Conservation (phyloP, 1,284 basidiomycete species). For the Cryptococcus wingfieldii region DNA sequence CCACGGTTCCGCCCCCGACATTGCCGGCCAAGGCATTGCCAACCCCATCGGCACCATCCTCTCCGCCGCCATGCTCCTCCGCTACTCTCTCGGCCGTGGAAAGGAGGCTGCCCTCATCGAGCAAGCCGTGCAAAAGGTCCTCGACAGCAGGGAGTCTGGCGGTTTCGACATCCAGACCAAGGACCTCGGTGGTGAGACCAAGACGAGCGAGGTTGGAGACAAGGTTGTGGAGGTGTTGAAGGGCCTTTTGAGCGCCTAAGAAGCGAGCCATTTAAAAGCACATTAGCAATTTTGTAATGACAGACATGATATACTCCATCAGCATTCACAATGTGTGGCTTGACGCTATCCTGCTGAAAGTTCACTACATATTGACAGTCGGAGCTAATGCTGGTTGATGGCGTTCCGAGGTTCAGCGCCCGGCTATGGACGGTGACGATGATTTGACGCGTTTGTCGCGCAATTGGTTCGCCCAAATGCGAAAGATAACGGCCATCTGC, state of each 20-base stretch:
- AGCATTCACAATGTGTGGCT: too few relatives aligned
- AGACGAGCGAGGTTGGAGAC: constrained; percentile 78
- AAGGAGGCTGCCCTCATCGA: constrained; percentile 81
- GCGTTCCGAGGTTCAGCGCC: too few relatives aligned
- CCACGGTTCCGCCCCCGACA: constrained; percentile 79
- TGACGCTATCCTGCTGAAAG: too few relatives aligned
- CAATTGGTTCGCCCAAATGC: too few relatives aligned
- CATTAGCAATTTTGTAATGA: neutral
- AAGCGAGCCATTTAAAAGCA: neutral
- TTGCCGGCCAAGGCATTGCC: constrained; percentile 89
- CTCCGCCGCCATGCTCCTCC: constrained; percentile 88
- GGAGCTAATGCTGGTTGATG: too few relatives aligned
- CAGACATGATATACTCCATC: too few relatives aligned
- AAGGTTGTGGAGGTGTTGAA: constrained; percentile 74
- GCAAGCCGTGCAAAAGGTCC: constrained; percentile 76
- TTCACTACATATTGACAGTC: too few relatives aligned
- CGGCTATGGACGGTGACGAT: too few relatives aligned
- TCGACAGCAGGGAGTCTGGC: constrained; percentile 69
- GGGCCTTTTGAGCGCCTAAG: constrained; percentile 51
- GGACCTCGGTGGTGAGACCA: constrained; percentile 77
- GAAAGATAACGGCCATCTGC: neutral
- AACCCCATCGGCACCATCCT: constrained; percentile 98
- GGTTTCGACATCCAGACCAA: constrained; percentile 77
- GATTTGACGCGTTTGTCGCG: too few relatives aligned
- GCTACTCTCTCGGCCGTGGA: constrained; percentile 88